Evolutionary conservation across 2,329 filamentous ascomycete genomes (phyloP), one percentile per base, ranked within the genome.

Genomic region (Pseudodiploospora longispora): DNA sequence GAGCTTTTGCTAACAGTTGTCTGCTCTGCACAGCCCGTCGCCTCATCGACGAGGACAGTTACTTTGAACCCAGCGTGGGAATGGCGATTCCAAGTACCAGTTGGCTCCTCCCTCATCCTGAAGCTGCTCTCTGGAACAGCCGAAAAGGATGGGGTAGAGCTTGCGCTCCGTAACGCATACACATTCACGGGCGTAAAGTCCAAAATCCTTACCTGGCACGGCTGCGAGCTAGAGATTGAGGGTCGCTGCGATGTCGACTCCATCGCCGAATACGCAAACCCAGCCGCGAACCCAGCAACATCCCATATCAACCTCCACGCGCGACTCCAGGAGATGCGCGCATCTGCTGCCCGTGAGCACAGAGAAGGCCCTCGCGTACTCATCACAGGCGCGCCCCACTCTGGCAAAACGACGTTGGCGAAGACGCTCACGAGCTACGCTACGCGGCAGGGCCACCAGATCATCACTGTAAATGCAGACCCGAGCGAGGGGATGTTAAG

Each of bases 101-200:
- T 70, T 49, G 65, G 60, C 50, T 63, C 65, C 46, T 55, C 62
- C 30, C 47, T 75, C 41, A 62, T 64, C 34, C 59, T 76, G 39
- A 73, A 89, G 69, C 72, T 97, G 28, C 67, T 87, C 44, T 80
- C 76, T 31, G 93, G 93, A 49, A 88, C 83, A 1, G 93, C 91
- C 40, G 93, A 98, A 65, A 81, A 95, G 59, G 95, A 97, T 61
- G 93, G 93, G 60, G 90, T 91, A 44, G 93, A 98, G 68, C 83
- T 98, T 36, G 89, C 89, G 8, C 75, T 79, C 7, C 85, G 84
- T 45, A 84, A 85, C 41, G 75, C 78, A 7, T 97, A 97, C 69
- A 82, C 75, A 30, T 91, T 98, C 64, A 76, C 78, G 38, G 86
- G 87, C 44, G 78, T 78, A 53, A 94, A 94, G 69, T 85, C 86